Conservation (phyloP, 768 basidiomycete species). For the Xanthoconium purpureum region DNA sequence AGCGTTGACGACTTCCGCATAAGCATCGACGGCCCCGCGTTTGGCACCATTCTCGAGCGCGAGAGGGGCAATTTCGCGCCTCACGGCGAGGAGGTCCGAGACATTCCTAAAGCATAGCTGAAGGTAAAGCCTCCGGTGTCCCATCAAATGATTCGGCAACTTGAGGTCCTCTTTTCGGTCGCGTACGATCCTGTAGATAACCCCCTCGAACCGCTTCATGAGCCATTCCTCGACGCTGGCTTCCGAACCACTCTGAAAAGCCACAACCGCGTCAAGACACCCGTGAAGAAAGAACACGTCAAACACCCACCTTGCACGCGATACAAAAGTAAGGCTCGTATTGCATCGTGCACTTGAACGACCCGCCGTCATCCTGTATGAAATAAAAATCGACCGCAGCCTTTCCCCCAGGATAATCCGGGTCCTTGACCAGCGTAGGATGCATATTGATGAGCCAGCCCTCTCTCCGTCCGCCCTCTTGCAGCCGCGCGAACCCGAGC, state of each 20-base stretch:
- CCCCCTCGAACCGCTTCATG: slow-evolving; percentile 87
- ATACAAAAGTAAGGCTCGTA: slow-evolving; percentile 97
- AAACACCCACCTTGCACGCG: slow-evolving; percentile 71
- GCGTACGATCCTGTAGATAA: slow-evolving; percentile 73
- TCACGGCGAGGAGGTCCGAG: slow-evolving; percentile 83
- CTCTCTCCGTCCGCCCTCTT: slow-evolving; percentile 73
- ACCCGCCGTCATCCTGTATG: slow-evolving; percentile 92
- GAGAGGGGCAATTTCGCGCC: slow-evolving; percentile 85
- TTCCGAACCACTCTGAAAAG: slow-evolving; percentile 72
- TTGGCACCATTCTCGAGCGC: slow-evolving; percentile 89
- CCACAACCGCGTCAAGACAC: slow-evolving; percentile 1
- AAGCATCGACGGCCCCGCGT: slow-evolving; percentile 93
- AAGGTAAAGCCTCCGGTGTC: slow-evolving; percentile 86
- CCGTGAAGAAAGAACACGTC: slow-evolving; percentile 15
- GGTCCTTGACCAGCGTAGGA: slow-evolving; percentile 87
- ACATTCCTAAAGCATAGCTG: slow-evolving; percentile 90
- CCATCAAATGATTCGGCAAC: slow-evolving; percentile 94
- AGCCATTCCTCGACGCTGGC: slow-evolving; percentile 94
- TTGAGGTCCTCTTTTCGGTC: slow-evolving; percentile 92
- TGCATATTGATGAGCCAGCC: slow-evolving; percentile 99
- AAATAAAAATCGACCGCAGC: slow-evolving; percentile 97
- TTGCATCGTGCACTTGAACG: slow-evolving; percentile 91
- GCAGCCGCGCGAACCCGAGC: slow-evolving; percentile 78
- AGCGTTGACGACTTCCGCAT: slow-evolving; percentile 90
- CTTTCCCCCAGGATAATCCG: slow-evolving; percentile 78